phyloP scores from a whole-genome alignment of 2,329 filamentous ascomycete genomes.

The Elsinoe batatas region DNA sequence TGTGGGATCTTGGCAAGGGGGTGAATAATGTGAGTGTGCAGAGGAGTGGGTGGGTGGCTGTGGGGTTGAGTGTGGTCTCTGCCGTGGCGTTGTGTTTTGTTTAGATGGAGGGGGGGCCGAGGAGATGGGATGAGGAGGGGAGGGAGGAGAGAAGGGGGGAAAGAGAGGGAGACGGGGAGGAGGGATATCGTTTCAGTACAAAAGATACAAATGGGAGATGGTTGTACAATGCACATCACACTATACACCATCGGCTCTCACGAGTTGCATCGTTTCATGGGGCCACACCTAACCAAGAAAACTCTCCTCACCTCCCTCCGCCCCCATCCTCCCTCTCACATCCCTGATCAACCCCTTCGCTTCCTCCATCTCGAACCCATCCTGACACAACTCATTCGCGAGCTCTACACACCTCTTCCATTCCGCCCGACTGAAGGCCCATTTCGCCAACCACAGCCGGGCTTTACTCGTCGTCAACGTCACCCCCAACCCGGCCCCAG shows the following conservation, averaged over 20 bases:
- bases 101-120: slow-evolving; percentile 7
- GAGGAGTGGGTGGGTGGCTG: slow-evolving; percentile 53
- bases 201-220: not conserved
- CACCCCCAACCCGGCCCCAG: slow-evolving; percentile 59
- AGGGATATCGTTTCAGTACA: not conserved
- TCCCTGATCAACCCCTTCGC: slow-evolving; percentile 88
- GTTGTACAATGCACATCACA: too few species aligned
- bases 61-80: slow-evolving; percentile 46
- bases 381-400: slow-evolving; percentile 85
- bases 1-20: slow-evolving; percentile 56
- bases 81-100: slow-evolving; percentile 39
- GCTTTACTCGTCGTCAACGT: slow-evolving; percentile 88
- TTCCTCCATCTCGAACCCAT: slow-evolving; percentile 93
- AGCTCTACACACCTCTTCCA: slow-evolving; percentile 67
- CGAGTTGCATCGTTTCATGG: too few species aligned
- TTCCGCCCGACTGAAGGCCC: slow-evolving; percentile 66
- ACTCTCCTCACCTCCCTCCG: not conserved
- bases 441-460: slow-evolving; percentile 82
- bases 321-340: slow-evolving; percentile 64
- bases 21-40: slow-evolving; percentile 57
- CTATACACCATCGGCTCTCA: too few species aligned
- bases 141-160: not conserved
- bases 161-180: not conserved
- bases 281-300: not conserved
- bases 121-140: not conserved